Conservation (phyloP, 768 basidiomycete species). For the Fomitopsis pulvina region DNA sequence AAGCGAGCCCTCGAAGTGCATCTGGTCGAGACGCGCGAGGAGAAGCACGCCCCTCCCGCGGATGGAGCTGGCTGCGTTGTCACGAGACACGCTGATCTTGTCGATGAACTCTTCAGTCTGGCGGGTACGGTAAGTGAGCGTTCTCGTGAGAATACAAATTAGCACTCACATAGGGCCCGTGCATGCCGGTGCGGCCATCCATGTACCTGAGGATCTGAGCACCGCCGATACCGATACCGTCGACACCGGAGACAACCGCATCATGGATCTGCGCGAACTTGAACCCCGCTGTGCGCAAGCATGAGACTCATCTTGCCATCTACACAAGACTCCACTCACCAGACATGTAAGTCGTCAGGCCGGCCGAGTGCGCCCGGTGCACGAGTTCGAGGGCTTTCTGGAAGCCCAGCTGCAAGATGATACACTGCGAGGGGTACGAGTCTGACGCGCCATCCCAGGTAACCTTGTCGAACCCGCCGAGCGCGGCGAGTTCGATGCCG, state of each 20-base stretch:
- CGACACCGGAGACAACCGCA: neutral
- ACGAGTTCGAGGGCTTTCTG: constrained; percentile 1
- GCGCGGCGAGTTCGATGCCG: constrained; percentile 1
- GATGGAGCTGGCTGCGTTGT: neutral
- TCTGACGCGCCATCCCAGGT: constrained; percentile 3
- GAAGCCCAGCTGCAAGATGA: neutral
- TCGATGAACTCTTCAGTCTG: constrained; percentile 2
- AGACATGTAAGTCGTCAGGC: constrained; percentile 1
- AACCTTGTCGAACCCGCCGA: constrained; percentile 2
- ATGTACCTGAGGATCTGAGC: constrained; percentile 5
- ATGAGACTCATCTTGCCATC: neutral
- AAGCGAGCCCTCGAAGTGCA: constrained; percentile 5
- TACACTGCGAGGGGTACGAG: neutral
- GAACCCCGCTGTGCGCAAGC: neutral
- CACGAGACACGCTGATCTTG: neutral
- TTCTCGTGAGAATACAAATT: neutral
- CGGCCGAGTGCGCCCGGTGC: neutral
- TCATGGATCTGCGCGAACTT: neutral
- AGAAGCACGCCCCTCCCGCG: constrained; percentile 1
- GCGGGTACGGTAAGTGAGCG: neutral
- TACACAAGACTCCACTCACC: neutral
- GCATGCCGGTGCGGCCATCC: constrained; percentile 2
- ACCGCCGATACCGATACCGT: constrained; percentile 3
- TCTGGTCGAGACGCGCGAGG: constrained; percentile 3
- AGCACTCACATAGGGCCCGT: constrained; percentile 2